Evolutionary conservation across 2,329 filamentous ascomycete genomes (phyloP), one percentile per base, ranked within the genome.

Genomic region (Xylariaceae sp.): DNA sequence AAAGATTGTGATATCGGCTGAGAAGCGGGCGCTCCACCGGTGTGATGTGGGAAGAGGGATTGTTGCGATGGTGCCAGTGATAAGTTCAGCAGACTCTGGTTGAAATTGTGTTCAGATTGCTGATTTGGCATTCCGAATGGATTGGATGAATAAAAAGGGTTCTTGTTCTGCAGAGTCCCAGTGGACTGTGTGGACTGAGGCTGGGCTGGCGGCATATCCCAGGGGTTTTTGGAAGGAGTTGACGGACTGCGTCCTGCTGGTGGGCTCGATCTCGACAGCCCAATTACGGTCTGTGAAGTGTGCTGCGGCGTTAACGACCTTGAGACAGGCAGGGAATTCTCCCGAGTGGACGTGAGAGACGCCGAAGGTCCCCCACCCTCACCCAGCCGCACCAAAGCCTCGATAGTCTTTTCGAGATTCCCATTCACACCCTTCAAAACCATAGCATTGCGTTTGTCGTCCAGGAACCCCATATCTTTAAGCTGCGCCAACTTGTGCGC

Each of bases 381-480:
- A 21, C 93, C 93, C 40, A 97, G 75, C 63, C 91, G 84, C 54
- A 95, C 85, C 67, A 99, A 75, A 18, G 91, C 85, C 73, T 98
- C 93, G 44, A 98, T 86, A 0, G 93, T 87, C 71, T 86, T 89
- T 65, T 97, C 91, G 55, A 99, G 70, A 68, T 95, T 93, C 3
- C 93, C 93, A 67, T 89, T 87, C 26, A 96, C 81, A 2, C 89
- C 89, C 70, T 92, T 93, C 18, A 99, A 77, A 21, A 97, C 86
- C 50, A 89, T 86, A 3, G 85, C 81, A 68, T 97, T 98, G 56
- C 89, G 85, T 65, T 89, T 90, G 42, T 89, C 86, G 70, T 99
- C 92, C 3, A 78, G 79, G 67, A 99, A 99, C 0, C 95, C 95
- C 92, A 98, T 96, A 54, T 97, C 92, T 52, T 87, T 84, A 54